Evolutionary conservation across 257 asterid species (phyloP).

Genomic region (Paulownia fortunei): DNA sequence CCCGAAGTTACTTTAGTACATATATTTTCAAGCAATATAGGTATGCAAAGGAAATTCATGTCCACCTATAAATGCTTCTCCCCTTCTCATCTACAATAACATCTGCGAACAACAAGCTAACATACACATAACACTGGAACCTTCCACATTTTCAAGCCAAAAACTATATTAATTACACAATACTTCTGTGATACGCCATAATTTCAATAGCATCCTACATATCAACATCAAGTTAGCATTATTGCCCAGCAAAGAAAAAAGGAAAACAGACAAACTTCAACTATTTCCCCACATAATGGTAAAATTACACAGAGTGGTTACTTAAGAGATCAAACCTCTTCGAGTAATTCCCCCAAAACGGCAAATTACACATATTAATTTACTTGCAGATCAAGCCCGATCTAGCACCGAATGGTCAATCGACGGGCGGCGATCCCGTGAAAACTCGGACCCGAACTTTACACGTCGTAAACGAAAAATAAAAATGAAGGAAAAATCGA

Average conservation of each 20-base stretch:
- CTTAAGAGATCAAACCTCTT: not conserved
- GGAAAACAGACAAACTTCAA: not conserved
- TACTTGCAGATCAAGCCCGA: constrained; percentile 10
- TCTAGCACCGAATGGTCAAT: constrained; percentile 12
- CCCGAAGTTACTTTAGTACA: not conserved
- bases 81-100: constrained; percentile 6
- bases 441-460: constrained; percentile 18
- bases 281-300: not conserved
- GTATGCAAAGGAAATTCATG: not conserved
- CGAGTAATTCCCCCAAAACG: not conserved
- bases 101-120: constrained; percentile 12
- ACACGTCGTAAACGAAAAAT: not conserved
- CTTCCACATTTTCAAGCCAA: not conserved
- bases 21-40: not conserved
- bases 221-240: constrained; percentile 2
- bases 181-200: not conserved
- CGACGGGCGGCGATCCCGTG: constrained; percentile 17
- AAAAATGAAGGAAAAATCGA: not conserved
- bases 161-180: constrained; percentile 4
- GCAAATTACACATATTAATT: not conserved
- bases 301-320: not conserved
- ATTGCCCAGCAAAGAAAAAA: not conserved
- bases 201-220: not conserved
- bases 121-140: not conserved
- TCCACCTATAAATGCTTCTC: not conserved